Conservation (phyloP, 2,329 filamentous ascomycete genomes). For the Phialocephala sp. region DNA sequence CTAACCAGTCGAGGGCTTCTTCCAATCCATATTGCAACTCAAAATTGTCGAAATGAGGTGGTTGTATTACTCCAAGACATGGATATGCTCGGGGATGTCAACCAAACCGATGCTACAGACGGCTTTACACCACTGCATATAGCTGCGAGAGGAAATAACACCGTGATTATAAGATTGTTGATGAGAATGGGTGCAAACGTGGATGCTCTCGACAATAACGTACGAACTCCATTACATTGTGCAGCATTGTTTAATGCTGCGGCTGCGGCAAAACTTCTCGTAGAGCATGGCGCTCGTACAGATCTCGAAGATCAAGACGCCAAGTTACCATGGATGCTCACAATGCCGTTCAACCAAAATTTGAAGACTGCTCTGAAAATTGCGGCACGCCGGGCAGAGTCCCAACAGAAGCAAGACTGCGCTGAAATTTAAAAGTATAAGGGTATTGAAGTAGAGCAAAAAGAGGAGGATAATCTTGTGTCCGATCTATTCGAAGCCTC, state of each 20-base stretch:
- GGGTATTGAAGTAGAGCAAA: background rate
- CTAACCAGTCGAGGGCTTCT: constrained; percentile 12
- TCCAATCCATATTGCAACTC: constrained; percentile 9
- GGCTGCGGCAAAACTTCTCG: constrained; percentile 10
- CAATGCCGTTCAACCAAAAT: background rate
- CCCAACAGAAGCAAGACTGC: background rate
- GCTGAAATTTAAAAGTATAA: background rate
- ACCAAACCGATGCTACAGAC: background rate
- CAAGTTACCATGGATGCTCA: constrained; percentile 17
- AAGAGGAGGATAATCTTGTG: background rate
- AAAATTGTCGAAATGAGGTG: background rate
- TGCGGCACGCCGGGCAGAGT: background rate
- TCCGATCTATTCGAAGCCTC: background rate
- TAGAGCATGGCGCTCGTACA: constrained; percentile 10
- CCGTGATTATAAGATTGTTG: background rate
- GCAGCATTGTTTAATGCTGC: constrained; percentile 10
- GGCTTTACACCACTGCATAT: constrained; percentile 11
- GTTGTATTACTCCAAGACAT: constrained; percentile 8
- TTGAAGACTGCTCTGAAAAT: constrained; percentile 11
- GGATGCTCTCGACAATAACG: constrained; percentile 7
- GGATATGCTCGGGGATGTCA: constrained; percentile 12
- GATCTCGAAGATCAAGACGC: constrained; percentile 12
- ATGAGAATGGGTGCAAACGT: constrained; percentile 14
- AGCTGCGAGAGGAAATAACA: constrained; percentile 1
- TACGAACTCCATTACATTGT: constrained; percentile 15